phyloP scores from a whole-genome alignment of 148 eudicot genomes.

The Rhododendron ovatum region DNA sequence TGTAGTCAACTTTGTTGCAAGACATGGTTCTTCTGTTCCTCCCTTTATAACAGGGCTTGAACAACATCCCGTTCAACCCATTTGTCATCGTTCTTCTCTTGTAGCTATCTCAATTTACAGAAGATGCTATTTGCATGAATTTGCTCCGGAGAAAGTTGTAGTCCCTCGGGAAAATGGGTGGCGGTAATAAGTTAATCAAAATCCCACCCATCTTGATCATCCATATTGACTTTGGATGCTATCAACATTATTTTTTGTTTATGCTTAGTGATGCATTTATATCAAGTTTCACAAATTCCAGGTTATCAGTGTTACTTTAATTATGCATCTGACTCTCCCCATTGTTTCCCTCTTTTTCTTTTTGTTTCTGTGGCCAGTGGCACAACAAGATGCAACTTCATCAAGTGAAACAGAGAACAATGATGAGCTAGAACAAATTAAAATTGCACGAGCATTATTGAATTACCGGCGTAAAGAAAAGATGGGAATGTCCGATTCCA shows the following conservation, averaged over 20 bases:
- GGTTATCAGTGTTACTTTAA: background rate
- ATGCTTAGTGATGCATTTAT: background rate
- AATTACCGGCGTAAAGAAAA: constrained; percentile 58
- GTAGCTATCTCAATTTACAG: background rate
- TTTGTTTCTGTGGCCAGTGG: constrained; percentile 38
- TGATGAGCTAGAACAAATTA: constrained; percentile 80
- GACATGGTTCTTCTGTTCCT: background rate
- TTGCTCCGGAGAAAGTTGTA: too few species aligned
- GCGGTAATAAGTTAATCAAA: background rate
- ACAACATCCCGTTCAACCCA: background rate
- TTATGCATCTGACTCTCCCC: background rate
- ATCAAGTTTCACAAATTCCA: background rate
- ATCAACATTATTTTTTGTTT: background rate
- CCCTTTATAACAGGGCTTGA: background rate
- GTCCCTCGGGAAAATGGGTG: background rate
- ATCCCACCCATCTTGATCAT: background rate
- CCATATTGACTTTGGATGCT: background rate
- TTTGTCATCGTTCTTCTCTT: background rate
- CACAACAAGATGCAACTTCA: constrained; percentile 49
- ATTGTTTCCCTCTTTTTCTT: background rate
- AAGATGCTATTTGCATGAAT: background rate
- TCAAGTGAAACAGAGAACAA: constrained; percentile 62
- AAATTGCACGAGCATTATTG: constrained; percentile 64
- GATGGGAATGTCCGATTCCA: constrained; percentile 26
- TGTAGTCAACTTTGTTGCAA: background rate